A percentile compares a stretch with the other conserved stretches of the same genome.
These are phyloP conservation scores for Tetragonia tetragonoides DNA, from an alignment of 148 eudicot species.

Conservation along the genomic window DNA sequence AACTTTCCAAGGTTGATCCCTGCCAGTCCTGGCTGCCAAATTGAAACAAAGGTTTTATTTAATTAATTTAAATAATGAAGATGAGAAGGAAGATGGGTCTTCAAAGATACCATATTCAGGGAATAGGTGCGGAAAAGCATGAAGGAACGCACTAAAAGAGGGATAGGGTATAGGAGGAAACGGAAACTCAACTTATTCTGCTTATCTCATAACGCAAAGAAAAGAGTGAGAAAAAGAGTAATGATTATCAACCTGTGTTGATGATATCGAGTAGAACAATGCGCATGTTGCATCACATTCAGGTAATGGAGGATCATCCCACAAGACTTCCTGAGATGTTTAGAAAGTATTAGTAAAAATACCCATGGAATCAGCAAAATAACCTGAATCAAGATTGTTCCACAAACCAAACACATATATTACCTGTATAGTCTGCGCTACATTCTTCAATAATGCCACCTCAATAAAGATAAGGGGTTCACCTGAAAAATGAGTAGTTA, in stretches of 20 bases:
- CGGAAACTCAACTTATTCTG: neutral
- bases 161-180: neutral
- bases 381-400: neutral
- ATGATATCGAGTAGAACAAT: conserved; percentile 91
- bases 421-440: conserved; percentile 88
- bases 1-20: conserved; percentile 95
- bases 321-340: conserved; percentile 73
- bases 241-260: conserved; percentile 64
- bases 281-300: conserved; percentile 93
- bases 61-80: neutral
- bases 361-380: neutral
- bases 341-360: conserved; percentile 10
- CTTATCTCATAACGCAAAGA: neutral
- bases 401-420: neutral
- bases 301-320: conserved; percentile 88
- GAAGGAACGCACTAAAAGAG: neutral
- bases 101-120: neutral
- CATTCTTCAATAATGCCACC: conserved; percentile 81
- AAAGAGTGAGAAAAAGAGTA: neutral
- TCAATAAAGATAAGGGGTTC: conserved; percentile 98
- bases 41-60: neutral
- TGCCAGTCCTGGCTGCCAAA: conserved; percentile 84
- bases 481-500: conserved; percentile 44
- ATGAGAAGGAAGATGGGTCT: neutral
- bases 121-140: neutral